Percentiles rank a stretch among this genome's conserved stretches.
These are phyloP conservation scores for Plantago ovata DNA, from an alignment of 257 asterid genomes.

Conservation along the genomic window DNA sequence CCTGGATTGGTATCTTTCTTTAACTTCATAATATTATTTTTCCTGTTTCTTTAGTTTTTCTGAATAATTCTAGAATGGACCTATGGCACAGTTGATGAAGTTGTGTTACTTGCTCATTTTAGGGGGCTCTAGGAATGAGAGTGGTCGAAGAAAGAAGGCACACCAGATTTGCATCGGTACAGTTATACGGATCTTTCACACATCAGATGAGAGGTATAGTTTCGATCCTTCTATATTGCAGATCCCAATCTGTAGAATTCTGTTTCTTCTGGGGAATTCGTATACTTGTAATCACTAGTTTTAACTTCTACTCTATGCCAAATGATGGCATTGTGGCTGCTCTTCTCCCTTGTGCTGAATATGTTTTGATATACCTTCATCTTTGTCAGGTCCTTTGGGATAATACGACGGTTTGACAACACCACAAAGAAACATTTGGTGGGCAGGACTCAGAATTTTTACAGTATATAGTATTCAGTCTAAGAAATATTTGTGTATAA, in stretches of 20 bases:
- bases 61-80: conserved; percentile 3
- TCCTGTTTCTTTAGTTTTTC: conserved; percentile 1
- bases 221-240: background rate
- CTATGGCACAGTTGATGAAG: conserved; percentile 14
- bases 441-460: conserved; percentile 27
- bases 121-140: conserved; percentile 41
- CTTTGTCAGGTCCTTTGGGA: conserved; percentile 65
- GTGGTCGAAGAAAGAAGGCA: conserved; percentile 38
- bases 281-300: background rate
- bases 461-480: conserved; percentile 4
- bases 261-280: background rate
- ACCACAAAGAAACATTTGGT: conserved; percentile 75
- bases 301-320: background rate
- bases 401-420: conserved; percentile 57
- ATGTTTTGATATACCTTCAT: background rate
- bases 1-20: conserved; percentile 48
- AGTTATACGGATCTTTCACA: conserved; percentile 45
- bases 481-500: background rate
- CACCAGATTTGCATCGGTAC: conserved; percentile 64
- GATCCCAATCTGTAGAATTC: no score
- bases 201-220: conserved; percentile 52
- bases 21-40: conserved; percentile 17
- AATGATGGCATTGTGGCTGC: background rate
- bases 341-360: conserved; percentile 22
- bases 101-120: conserved; percentile 24